Percentiles rank a stretch among this genome's conserved stretches.
Evolutionary conservation across 345 rosid species (phyloP).

Genomic region (Salix dunnii): DNA sequence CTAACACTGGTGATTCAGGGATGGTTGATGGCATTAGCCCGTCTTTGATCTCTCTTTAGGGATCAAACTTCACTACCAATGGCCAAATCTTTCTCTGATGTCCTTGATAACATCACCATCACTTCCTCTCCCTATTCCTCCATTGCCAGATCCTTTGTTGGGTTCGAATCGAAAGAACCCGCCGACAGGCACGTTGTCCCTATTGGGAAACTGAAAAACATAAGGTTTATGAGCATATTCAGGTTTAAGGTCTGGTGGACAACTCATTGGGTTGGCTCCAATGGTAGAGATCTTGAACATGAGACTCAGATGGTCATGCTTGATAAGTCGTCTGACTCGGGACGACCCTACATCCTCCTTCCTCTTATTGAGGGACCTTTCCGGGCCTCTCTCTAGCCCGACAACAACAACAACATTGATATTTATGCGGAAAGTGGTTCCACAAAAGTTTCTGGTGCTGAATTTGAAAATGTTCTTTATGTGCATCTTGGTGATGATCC

Average conservation of each 20-base stretch:
- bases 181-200: conserved; percentile 20
- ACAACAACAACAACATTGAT: conserved; percentile 53
- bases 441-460: conserved; percentile 41
- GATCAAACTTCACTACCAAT: conserved; percentile 17
- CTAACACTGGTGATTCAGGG: too few relatives aligned
- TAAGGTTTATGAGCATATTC: conserved; percentile 75
- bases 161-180: conserved; percentile 24
- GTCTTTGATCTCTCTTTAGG: conserved; percentile 5
- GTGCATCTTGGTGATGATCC: conserved; percentile 67
- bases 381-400: conserved; percentile 59
- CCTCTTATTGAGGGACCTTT: conserved; percentile 70
- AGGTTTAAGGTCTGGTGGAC: conserved; percentile 98
- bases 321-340: conserved; percentile 44
- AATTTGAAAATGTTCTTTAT: conserved; percentile 43
- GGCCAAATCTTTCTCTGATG: conserved; percentile 27
- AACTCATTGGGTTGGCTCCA: conserved; percentile 78
- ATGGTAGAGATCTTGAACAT: conserved; percentile 59
- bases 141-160: conserved; percentile 28
- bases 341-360: conserved; percentile 64
- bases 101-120: conserved; percentile 3
- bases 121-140: neutral
- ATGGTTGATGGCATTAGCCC: too few relatives aligned
- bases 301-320: conserved; percentile 77
- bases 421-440: conserved; percentile 83
- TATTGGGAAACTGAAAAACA: conserved; percentile 21